Base-by-base conservation (phyloP, 805 yeast genomes). In the Candida coquimbonensis region DNA sequence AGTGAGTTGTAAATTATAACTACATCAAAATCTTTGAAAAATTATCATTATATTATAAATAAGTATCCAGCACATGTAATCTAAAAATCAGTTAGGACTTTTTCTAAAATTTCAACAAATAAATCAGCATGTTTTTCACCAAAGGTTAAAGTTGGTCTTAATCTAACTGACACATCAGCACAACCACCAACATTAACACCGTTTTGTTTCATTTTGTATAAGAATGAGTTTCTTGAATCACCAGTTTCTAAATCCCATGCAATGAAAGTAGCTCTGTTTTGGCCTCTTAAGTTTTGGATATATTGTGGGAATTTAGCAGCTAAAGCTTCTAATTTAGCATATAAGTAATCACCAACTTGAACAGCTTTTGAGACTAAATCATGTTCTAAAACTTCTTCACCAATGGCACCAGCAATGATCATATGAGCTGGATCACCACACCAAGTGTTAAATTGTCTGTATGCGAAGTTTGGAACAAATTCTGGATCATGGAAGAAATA, bases 391-490 rank as follows among this genome's bases (percentile, higher is more conserved):
- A 84, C 70, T 69, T 86, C 89, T 53, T 74, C 63, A 57, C 78
- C 78, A 61, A 87, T 83, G 53, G 87, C 80, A 59, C 83, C 81
- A 46, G 90, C 85, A 57, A 87, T 72, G 57, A 86, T 70, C 63
- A 84, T 75, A 68, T 82, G 80, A 49, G 89, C 83, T 64, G 95
- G 90, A 69, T 86, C 95, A 59, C 95, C 95, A 69, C 91, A 84
- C 95, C 95, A 86, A 48, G 95, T 86, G 80, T 86, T 86, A 77
- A 86, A 86, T 73, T 87, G 95, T 66, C 95, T 80, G 75, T 83
- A 86, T n/a, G 95, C 80, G 60, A 67, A 65, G 66, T 79, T 73
- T 59, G 95, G 95, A 55, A 82, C 73, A 49, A 86, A 68, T 57
- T 80, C 82, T 40, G 84, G 80, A 67, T 81, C 78, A 57, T 77